A percentile compares a stretch with the other conserved stretches of the same genome.
These are phyloP conservation scores for Trichopus zeylanicus DNA, from an alignment of 116 monocot genomes.

Conservation along the genomic window DNA sequence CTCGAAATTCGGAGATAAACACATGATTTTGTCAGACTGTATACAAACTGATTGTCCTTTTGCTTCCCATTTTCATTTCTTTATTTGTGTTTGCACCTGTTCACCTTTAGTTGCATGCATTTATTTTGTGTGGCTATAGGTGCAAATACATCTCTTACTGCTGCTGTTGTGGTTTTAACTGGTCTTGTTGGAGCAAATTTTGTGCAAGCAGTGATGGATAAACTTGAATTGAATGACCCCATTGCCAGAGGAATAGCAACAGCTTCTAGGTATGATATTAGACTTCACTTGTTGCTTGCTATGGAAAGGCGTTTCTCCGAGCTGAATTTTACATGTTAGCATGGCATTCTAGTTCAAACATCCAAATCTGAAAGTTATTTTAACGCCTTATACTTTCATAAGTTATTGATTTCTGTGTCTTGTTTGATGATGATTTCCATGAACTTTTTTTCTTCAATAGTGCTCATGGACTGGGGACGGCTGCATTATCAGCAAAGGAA, in stretches of 20 bases:
- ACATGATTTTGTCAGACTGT: not conserved
- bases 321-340: no score
- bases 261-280: conserved; percentile 99
- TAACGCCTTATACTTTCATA: not conserved
- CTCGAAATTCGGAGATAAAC: not conserved
- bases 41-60: no score
- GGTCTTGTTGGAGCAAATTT: conserved; percentile 98
- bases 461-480: conserved; percentile 98
- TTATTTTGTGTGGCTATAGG: conserved; percentile 52
- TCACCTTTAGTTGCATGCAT: no score
- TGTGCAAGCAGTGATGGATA: conserved; percentile 89
- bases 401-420: not conserved
- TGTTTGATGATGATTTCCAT: not conserved
- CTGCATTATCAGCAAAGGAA: conserved; percentile 94
- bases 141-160: conserved; percentile 82
- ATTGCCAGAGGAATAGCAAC: conserved; percentile 98
- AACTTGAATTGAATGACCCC: conserved; percentile 66
- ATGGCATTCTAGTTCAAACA: no score
- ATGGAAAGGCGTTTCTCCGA: no score
- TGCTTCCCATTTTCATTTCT: no score
- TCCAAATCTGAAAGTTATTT: not conserved
- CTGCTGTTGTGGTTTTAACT: conserved; percentile 88
- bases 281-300: no score
- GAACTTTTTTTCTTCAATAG: conserved; percentile 26
- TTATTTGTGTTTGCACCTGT: no score